Conservation (phyloP, 2,329 filamentous ascomycete genomes). For the Xylariaceae sp. region DNA sequence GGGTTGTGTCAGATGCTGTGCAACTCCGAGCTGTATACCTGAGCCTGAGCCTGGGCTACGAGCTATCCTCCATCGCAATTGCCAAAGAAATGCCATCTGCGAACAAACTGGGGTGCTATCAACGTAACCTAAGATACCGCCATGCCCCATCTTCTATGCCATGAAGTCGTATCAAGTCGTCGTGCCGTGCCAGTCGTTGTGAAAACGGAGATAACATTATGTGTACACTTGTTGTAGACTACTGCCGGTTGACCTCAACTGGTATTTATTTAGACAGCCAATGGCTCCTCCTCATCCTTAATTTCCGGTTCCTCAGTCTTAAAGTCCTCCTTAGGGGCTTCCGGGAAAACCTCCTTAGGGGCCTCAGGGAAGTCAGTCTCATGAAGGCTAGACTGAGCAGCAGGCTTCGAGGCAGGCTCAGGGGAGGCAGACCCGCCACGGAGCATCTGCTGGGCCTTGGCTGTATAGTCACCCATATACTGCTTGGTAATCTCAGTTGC, state of each 20-base stretch:
- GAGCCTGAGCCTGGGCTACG: conserved; percentile 10
- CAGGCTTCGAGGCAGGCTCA: conserved; percentile 48
- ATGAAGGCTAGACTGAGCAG: conserved; percentile 38
- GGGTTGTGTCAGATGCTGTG: conserved; percentile 15
- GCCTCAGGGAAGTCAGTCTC: conserved; percentile 57
- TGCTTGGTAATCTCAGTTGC: conserved; percentile 69
- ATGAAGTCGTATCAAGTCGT: conserved; percentile 34
- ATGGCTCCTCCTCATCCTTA: conserved; percentile 41
- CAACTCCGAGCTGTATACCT: conserved; percentile 19
- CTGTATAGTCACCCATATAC: conserved; percentile 70
- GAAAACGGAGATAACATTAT: conserved; percentile 19
- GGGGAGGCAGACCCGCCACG: conserved; percentile 54
- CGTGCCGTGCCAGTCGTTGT: conserved; percentile 29
- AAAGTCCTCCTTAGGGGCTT: conserved; percentile 46
- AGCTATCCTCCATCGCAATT: conserved; percentile 20
- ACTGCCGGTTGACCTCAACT: conserved; percentile 7
- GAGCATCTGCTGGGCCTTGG: conserved; percentile 70
- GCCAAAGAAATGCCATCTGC: conserved; percentile 29
- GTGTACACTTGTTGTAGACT: conserved; percentile 23
- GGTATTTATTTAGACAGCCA: conserved; percentile 38
- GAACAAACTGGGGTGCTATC: conserved; percentile 20
- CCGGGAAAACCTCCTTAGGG: conserved; percentile 40
- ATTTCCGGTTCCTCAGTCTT: conserved; percentile 41
- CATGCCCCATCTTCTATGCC: conserved; percentile 32
- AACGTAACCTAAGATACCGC: conserved; percentile 25